These are phyloP conservation scores for Hypoxylon perforatum DNA, from an alignment of 495 filamentous ascomycete species.

Conservation along the genomic window DNA sequence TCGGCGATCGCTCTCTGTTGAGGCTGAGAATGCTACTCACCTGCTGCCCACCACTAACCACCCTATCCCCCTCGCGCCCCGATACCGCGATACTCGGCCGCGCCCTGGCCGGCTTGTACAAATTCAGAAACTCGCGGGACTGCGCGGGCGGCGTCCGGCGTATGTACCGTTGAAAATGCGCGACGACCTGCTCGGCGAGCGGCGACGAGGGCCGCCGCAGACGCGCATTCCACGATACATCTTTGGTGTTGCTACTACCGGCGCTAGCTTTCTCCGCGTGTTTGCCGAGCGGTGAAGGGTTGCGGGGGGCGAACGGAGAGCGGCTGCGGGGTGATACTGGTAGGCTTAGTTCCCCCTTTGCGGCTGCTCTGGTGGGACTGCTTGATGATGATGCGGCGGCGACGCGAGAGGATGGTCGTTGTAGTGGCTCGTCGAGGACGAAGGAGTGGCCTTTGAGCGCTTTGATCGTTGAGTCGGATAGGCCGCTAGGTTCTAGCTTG, in stretches of 20 bases:
- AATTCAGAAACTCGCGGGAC: constrained; percentile 34
- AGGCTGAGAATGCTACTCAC: constrained; percentile 18
- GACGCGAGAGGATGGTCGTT: constrained; percentile 43
- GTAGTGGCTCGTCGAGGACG: constrained; percentile 44
- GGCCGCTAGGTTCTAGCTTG: background rate
- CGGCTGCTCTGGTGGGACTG: constrained; percentile 14
- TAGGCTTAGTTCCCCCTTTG: background rate
- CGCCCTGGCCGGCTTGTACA: constrained; percentile 5
- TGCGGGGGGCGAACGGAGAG: constrained; percentile 41
- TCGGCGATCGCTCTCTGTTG: constrained; percentile 10
- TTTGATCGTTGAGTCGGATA: constrained; percentile 16
- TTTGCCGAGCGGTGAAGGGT: constrained; percentile 17
- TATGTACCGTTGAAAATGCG: constrained; percentile 10
- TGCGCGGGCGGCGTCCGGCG: constrained; percentile 38
- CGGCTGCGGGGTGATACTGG: constrained; percentile 24
- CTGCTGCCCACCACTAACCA: constrained; percentile 4
- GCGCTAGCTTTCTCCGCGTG: constrained; percentile 1
- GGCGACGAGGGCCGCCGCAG: constrained; percentile 28
- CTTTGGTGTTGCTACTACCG: no score
- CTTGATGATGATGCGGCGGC: constrained; percentile 2
- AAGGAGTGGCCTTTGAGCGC: constrained; percentile 37
- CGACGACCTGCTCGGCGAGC: constrained; percentile 18
- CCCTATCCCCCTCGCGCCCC: constrained; percentile 10
- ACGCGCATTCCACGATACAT: background rate
- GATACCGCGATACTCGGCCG: constrained; percentile 24